A percentile compares a stretch with the other conserved stretches of the same genome.
phyloP scores from a whole-genome alignment of 345 rosid species.

The Durio zibethinus region DNA sequence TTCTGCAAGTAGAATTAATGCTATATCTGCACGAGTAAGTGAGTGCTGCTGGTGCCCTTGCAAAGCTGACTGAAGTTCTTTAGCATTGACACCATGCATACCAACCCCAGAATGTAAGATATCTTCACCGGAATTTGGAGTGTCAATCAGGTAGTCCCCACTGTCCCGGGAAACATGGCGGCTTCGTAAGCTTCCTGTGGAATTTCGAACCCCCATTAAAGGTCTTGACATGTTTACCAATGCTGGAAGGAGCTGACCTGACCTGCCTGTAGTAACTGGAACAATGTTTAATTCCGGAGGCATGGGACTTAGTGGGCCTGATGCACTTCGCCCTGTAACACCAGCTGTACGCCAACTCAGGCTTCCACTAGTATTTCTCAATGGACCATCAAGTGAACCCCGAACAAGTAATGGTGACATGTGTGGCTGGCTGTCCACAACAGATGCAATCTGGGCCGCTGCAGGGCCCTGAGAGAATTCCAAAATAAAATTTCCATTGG shows the following conservation, averaged over 20 bases:
- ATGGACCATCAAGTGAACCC: constrained; percentile 92
- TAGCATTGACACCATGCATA: constrained; percentile 77
- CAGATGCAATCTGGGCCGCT: constrained; percentile 61
- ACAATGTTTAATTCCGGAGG: constrained; percentile 82
- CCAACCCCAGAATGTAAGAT: constrained; percentile 66
- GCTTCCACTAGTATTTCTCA: constrained; percentile 83
- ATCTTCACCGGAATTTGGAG: constrained; percentile 91
- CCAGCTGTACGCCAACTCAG: constrained; percentile 93
- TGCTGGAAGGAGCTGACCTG: constrained; percentile 80
- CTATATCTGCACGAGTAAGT: constrained; percentile 95
- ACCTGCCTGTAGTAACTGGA: constrained; percentile 75
- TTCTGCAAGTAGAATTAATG: constrained; percentile 92
- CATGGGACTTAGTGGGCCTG: constrained; percentile 89
- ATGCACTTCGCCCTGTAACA: constrained; percentile 78
- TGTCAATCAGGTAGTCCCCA: constrained; percentile 91
- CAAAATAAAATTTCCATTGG: constrained; percentile 67
- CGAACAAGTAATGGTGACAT: constrained; percentile 93
- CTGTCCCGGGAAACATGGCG: constrained; percentile 95
- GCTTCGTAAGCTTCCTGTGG: constrained; percentile 88
- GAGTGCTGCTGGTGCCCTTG: constrained; percentile 99
- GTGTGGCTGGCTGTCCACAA: constrained; percentile 79
- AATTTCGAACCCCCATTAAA: constrained; percentile 82
- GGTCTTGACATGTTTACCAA: constrained; percentile 95
- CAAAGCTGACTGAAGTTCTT: constrained; percentile 95
- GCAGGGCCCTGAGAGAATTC: constrained; percentile 97